Evolutionary conservation across 345 rosid genomes (phyloP).

Genomic region (Salix dunnii): DNA sequence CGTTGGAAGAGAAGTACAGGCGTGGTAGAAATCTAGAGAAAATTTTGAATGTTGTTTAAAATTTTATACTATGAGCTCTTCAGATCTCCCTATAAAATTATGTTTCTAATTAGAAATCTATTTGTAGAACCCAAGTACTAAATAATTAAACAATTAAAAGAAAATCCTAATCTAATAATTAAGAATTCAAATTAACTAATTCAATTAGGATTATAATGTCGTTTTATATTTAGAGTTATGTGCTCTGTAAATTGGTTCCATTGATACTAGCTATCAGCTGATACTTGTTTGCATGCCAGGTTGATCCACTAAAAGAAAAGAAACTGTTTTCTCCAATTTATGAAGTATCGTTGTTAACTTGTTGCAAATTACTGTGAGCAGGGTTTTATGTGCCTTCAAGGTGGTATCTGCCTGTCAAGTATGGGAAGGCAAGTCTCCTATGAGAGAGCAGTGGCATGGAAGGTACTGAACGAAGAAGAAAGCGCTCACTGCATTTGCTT

Average conservation of each 20-base stretch:
- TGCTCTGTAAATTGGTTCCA: neutral
- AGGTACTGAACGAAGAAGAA: constrained; percentile 72
- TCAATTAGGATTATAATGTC: too few species aligned
- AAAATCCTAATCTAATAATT: too few species aligned
- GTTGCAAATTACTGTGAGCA: constrained; percentile 14
- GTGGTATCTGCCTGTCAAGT: constrained; percentile 78
- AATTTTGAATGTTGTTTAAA: too few species aligned
- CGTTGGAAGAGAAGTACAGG: too few species aligned
- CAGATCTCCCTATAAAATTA: too few species aligned
- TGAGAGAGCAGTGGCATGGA: constrained; percentile 82
- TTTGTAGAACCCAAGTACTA: too few species aligned
- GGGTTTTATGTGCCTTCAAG: constrained; percentile 74
- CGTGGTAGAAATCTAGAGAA: too few species aligned
- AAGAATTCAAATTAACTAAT: too few species aligned
- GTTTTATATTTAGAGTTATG: neutral
- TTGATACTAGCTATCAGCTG: neutral
- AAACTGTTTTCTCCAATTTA: neutral
- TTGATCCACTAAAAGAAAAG: neutral
- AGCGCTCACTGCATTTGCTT: constrained; percentile 73
- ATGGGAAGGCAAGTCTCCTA: constrained; percentile 86
- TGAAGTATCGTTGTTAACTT: neutral
- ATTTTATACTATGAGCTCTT: too few species aligned
- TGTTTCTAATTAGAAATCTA: too few species aligned
- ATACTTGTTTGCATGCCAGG: neutral
- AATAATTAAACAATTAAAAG: too few species aligned